A percentile compares a stretch with the other conserved stretches of the same genome.
Conservation (phyloP, 129 eudicot species). For the Pittosporum tobira region DNA sequence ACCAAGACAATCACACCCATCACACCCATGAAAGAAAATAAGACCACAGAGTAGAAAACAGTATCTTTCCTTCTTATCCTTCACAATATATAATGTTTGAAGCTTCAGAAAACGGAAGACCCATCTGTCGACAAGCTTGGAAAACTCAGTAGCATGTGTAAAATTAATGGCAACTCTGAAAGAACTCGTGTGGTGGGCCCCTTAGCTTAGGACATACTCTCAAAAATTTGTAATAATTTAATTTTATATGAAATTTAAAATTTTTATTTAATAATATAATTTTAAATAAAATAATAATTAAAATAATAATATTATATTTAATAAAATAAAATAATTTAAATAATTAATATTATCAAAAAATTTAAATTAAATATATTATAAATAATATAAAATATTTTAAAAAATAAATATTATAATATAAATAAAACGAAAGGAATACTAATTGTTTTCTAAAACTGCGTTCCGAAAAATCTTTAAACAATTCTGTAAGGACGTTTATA, state of each 20-base stretch:
- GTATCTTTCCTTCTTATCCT: neutral
- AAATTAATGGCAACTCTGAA: slow-evolving; percentile 36
- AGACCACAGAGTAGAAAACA: slow-evolving; percentile 1
- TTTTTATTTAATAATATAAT: no score
- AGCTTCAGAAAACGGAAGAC: neutral
- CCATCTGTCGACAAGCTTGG: slow-evolving; percentile 17
- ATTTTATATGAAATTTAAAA: no score
- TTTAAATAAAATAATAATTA: no score
- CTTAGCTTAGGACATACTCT: slow-evolving; percentile 45
- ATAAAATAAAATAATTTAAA: no score
- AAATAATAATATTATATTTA: no score
- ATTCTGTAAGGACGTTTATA: no score
- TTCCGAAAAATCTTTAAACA: slow-evolving; percentile 19
- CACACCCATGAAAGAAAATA: slow-evolving; percentile 22
- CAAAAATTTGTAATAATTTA: no score
- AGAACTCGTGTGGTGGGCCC: slow-evolving; percentile 41
- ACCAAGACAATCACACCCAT: slow-evolving; percentile 9
- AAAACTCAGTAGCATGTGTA: slow-evolving; percentile 21
- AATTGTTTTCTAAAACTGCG: slow-evolving; percentile 19
- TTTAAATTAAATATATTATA: no score
- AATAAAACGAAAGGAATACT: no score
- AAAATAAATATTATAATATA: no score
- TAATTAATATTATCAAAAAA: no score
- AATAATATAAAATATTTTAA: no score
- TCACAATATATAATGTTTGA: neutral